Evolutionary conservation across 768 basidiomycete species (phyloP).

Genomic region (Lentinus tigrinus): DNA sequence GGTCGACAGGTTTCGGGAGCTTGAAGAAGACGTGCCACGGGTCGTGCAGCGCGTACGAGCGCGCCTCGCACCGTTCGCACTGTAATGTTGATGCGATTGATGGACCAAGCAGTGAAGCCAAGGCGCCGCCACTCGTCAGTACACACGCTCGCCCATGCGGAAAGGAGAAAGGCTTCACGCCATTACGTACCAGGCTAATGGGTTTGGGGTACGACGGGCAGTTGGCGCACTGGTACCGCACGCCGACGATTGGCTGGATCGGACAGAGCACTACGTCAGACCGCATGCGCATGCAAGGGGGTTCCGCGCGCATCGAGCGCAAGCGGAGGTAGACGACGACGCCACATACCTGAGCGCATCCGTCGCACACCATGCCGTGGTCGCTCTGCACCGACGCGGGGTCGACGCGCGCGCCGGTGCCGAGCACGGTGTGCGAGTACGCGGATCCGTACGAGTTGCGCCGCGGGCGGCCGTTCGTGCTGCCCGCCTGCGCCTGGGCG

Average conservation of each 20-base stretch:
- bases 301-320: neutral
- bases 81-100: conserved; percentile 32
- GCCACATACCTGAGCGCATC: conserved; percentile 54
- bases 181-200: conserved; percentile 67
- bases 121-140: neutral
- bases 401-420: conserved; percentile 33
- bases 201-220: conserved; percentile 73
- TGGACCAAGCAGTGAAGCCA: neutral
- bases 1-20: conserved; percentile 74
- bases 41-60: conserved; percentile 79
- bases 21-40: conserved; percentile 88
- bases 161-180: neutral
- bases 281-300: neutral
- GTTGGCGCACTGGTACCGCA: conserved; percentile 86
- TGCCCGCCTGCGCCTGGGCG: conserved; percentile 50
- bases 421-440: conserved; percentile 70
- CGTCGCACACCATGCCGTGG: conserved; percentile 61
- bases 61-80: conserved; percentile 80
- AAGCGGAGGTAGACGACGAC: neutral
- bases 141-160: too few species aligned
- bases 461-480: conserved; percentile 40
- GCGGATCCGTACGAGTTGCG: conserved; percentile 60
- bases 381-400: conserved; percentile 34
- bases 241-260: conserved; percentile 76
- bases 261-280: too few species aligned